phyloP scores from a whole-genome alignment of 306 rosid species.

The Cucurbita moschata region DNA sequence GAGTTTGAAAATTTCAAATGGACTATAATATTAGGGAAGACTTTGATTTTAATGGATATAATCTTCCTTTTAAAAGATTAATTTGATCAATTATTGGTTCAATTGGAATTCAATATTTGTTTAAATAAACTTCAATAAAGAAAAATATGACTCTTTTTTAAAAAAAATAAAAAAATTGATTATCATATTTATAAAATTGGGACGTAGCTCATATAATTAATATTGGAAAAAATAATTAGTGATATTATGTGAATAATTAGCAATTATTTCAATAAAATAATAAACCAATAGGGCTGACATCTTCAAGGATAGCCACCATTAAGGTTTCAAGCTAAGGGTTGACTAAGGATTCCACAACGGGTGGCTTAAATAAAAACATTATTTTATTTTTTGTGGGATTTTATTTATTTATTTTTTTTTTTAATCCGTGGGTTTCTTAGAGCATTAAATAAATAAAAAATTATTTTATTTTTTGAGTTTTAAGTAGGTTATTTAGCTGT shows the following conservation, averaged over 20 bases:
- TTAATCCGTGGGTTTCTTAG: background rate
- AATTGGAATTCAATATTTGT: background rate
- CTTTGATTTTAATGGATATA: background rate
- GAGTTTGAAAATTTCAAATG: background rate
- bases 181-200: no score
- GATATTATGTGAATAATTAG: constrained; percentile 1
- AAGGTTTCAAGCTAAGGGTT: background rate
- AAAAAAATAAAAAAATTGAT: no score
- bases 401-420: no score
- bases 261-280: background rate
- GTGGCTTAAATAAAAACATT: background rate
- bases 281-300: constrained; percentile 5
- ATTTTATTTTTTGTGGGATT: background rate
- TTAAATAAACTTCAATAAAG: no score
- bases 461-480: no score
- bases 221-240: background rate
- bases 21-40: background rate
- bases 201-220: background rate
- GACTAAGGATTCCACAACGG: background rate
- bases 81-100: background rate
- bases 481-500: background rate
- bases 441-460: no score
- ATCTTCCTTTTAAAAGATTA: background rate
- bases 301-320: background rate
- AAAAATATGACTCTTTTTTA: no score